phyloP scores from a whole-genome alignment of 495 filamentous ascomycete species.

The Terfezia boudieri region DNA sequence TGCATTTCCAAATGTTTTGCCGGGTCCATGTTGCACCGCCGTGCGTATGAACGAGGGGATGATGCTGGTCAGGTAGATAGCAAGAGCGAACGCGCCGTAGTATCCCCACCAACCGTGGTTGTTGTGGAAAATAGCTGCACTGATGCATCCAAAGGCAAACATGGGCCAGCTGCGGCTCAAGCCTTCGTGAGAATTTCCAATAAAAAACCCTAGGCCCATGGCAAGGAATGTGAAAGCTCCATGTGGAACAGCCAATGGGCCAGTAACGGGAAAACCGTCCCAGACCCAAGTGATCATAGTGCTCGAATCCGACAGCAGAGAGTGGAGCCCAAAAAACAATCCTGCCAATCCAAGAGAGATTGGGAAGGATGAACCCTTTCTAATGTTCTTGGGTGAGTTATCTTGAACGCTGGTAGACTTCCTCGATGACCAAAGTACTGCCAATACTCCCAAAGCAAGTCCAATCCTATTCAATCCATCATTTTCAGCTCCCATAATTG shows the following conservation, averaged over 20 bases:
- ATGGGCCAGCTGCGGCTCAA: constrained; percentile 58
- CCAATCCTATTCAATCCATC: constrained; percentile 85
- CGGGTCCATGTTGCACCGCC: constrained; percentile 52
- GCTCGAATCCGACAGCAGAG: constrained; percentile 84
- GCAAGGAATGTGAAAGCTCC: constrained; percentile 60
- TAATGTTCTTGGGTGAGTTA: constrained; percentile 19
- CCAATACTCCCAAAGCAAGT: constrained; percentile 48
- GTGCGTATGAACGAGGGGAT: constrained; percentile 51
- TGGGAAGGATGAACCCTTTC: constrained; percentile 45
- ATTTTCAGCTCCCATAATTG: constrained; percentile 67
- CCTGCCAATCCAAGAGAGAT: constrained; percentile 61
- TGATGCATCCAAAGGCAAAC: constrained; percentile 53
- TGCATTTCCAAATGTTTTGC: constrained; percentile 58
- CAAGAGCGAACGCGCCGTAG: constrained; percentile 54
- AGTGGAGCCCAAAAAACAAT: constrained; percentile 77
- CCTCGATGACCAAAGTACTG: constrained; percentile 48
- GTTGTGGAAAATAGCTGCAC: constrained; percentile 50
- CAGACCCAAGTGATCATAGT: constrained; percentile 99
- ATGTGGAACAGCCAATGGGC: constrained; percentile 73
- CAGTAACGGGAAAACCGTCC: constrained; percentile 84
- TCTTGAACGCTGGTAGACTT: constrained; percentile 30
- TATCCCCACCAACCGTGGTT: constrained; percentile 62
- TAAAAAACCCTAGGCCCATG: constrained; percentile 67
- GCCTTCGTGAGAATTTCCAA: constrained; percentile 49
- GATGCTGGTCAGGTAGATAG: constrained; percentile 65